Base-by-base conservation (phyloP, 495 filamentous ascomycete genomes). In the Darksidea phi region DNA sequence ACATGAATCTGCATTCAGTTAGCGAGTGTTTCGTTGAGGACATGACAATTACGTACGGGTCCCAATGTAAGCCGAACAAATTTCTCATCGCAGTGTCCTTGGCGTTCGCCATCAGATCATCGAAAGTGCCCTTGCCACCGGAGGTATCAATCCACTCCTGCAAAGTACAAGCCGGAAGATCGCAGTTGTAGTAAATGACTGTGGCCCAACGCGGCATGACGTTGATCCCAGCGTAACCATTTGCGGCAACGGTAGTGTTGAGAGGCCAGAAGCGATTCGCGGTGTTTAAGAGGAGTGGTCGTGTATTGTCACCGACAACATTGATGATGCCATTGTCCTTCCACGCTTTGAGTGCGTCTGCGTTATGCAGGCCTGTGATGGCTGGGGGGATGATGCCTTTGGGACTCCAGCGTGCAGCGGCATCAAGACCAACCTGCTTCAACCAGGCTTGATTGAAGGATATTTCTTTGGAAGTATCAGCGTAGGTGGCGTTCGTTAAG, bases 171-270 rank as follows among this genome's bases (percentile, higher is more conserved):
- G 67, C 73, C 1, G 81, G 76, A 46, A 75, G 76, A 61, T 80
- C 74, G 68, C 84, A 87, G 73, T 87, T 84, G 74, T 83, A 87
- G 74, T 84, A 87, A 65, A 86, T 86, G 24, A 77, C 79, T 4
- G 82, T 81, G 8, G 84, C 79, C 80, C 81, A 87, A 38, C 84
- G 81, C 17, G 82, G 82, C 69, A 82, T 79, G 48, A 86, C 76
- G 59, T 78, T 77, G 38, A 85, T 72, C 6, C 84, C 84, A n/a
- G 63, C 76, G 58, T 79, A 82, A 4, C 84, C 84, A 54, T 86
- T 80, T 2, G 45, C 60, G 13, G 70, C 77, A 2, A 76, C 72
- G 7, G 71, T 82, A 48, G 80, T 80, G 43, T 78, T 83, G 52
- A 79, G 74, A 0, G 84, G 82, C 81, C 82, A 85, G 74, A 69